phyloP scores from a whole-genome alignment of 1,284 basidiomycete species.

The Spongiforma sp. region DNA sequence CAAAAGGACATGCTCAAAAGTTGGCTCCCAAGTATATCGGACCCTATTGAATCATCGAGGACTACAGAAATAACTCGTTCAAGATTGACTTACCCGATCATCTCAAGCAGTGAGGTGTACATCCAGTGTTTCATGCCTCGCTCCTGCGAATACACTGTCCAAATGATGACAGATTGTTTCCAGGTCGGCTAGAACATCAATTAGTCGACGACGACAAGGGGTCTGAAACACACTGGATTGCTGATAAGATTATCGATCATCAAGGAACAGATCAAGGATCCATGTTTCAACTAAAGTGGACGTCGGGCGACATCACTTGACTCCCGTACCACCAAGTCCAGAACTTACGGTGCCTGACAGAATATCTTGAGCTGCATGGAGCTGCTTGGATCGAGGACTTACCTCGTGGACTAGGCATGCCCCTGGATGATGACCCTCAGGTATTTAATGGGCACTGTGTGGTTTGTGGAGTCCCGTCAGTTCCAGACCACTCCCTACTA shows the following conservation, averaged over 20 bases:
- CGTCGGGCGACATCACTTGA: too few species aligned
- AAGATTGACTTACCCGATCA: slow-evolving; percentile 32
- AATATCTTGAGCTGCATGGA: too few species aligned
- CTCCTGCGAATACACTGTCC: slow-evolving; percentile 33
- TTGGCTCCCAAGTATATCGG: slow-evolving; percentile 42
- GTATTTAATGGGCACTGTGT: too few species aligned
- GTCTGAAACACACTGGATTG: background rate
- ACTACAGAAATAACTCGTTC: slow-evolving; percentile 36
- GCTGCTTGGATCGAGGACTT: too few species aligned
- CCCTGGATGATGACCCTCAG: too few species aligned
- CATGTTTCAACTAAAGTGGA: background rate
- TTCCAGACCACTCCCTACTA: too few species aligned
- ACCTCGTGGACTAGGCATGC: too few species aligned
- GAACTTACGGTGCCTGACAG: too few species aligned
- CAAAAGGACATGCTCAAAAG: slow-evolving; percentile 36
- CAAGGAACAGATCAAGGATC: background rate
- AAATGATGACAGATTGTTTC: slow-evolving; percentile 30
- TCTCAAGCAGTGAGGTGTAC: slow-evolving; percentile 35
- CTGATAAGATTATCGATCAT: background rate
- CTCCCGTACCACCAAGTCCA: too few species aligned
- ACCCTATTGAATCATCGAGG: slow-evolving; percentile 19
- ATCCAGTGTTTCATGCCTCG: slow-evolving; percentile 39
- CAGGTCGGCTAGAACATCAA: slow-evolving; percentile 25
- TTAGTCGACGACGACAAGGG: slow-evolving; percentile 1
- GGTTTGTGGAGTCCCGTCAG: too few species aligned